Conservation (phyloP, 108 stramenopile species). For the Aurantiochytrium sp. region DNA sequence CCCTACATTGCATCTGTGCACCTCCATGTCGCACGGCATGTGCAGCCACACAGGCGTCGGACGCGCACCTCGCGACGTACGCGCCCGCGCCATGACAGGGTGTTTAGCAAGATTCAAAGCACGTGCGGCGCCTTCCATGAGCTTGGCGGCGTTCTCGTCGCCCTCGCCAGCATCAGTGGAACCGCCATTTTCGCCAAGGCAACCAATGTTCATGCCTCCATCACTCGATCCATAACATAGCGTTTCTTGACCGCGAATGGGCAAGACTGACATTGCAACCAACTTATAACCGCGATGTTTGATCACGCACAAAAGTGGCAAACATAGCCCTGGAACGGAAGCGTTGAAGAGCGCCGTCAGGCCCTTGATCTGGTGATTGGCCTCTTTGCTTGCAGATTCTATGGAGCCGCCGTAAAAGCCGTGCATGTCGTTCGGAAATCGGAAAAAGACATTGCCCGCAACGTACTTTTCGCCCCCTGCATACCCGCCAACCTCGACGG, state of each 20-base stretch:
- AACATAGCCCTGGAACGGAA: background rate
- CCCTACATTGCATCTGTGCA: background rate
- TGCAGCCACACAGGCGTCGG: background rate
- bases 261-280: background rate
- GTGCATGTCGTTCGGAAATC: background rate
- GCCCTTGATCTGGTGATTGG: constrained; percentile 12
- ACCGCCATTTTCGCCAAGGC: background rate
- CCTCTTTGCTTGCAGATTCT: background rate
- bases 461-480: background rate
- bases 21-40: constrained; percentile 15
- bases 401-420: background rate
- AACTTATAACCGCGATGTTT: background rate
- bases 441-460: background rate
- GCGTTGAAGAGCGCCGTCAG: background rate
- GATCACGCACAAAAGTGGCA: background rate
- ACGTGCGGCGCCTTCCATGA: background rate
- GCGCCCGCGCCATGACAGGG: background rate
- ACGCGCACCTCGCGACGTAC: background rate
- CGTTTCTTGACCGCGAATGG: background rate
- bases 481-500: background rate
- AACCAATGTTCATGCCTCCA: background rate
- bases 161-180: background rate
- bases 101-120: background rate
- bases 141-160: background rate
- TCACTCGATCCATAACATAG: background rate